These are phyloP conservation scores for Astrothelium macrocarpum DNA, from an alignment of 495 filamentous ascomycete genomes.

Conservation along the genomic window DNA sequence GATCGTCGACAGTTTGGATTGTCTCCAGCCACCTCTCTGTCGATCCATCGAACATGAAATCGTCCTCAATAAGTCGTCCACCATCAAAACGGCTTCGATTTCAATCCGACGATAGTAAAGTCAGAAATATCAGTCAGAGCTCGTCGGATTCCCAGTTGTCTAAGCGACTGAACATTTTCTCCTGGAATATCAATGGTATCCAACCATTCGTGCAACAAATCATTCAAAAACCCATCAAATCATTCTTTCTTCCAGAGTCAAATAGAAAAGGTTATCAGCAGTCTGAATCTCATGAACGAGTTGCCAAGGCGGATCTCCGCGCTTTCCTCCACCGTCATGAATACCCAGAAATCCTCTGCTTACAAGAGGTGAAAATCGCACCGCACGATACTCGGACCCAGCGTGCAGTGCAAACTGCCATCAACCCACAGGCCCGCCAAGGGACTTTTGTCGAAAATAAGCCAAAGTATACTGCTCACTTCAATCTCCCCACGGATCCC, in stretches of 20 bases:
- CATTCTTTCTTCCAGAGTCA: constrained; percentile 29
- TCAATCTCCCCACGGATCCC: constrained; percentile 39
- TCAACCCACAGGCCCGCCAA: constrained; percentile 19
- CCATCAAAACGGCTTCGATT: neutral
- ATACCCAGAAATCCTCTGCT: constrained; percentile 39
- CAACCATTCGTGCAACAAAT: constrained; percentile 32
- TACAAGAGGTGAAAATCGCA: constrained; percentile 47
- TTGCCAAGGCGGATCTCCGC: constrained; percentile 29
- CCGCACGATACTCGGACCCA: constrained; percentile 28
- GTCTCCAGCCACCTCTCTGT: no score
- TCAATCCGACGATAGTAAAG: neutral
- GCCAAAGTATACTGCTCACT: constrained; percentile 35
- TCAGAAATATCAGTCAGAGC: no score
- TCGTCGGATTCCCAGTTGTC: neutral
- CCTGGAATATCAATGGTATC: constrained; percentile 47
- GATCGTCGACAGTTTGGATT: no score
- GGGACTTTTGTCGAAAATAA: neutral
- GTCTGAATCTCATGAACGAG: neutral
- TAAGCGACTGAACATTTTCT: constrained; percentile 26
- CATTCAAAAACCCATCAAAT: constrained; percentile 34
- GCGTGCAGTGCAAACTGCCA: constrained; percentile 28
- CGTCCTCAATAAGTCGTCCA: neutral
- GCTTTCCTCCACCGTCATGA: constrained; percentile 37
- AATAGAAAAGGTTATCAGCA: neutral
- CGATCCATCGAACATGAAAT: no score